Percentiles rank a stretch among this genome's conserved stretches.
phyloP scores from a whole-genome alignment of 371 early-diverging fungal species.

The Mortierella sp. region DNA sequence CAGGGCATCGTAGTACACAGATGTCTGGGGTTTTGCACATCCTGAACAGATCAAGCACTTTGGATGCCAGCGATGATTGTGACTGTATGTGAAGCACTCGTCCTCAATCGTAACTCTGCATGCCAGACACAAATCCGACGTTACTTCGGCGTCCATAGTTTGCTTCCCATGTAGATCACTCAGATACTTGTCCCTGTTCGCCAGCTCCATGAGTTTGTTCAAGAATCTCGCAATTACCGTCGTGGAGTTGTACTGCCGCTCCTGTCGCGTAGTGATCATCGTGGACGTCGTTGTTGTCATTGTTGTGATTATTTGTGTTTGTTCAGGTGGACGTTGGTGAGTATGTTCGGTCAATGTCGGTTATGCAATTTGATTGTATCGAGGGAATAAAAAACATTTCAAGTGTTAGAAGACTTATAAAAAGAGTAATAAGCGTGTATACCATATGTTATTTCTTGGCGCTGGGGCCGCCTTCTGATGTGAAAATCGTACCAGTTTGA shows the following conservation, averaged over 20 bases:
- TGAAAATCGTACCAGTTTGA: constrained; percentile 65
- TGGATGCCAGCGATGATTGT: constrained; percentile 81
- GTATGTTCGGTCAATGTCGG: too few species aligned
- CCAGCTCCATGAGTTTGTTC: constrained; percentile 65
- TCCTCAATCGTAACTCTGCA: constrained; percentile 91
- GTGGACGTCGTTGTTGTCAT: constrained; percentile 28
- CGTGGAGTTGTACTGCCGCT: constrained; percentile 51
- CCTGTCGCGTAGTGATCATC: constrained; percentile 41
- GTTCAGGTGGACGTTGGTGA: too few species aligned
- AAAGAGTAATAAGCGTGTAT: too few species aligned
- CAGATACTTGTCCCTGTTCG: constrained; percentile 57
- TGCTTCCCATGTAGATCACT: constrained; percentile 36
- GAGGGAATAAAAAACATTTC: too few species aligned
- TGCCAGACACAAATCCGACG: constrained; percentile 83
- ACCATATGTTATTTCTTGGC: too few species aligned
- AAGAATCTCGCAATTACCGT: constrained; percentile 65
- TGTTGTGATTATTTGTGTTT: neutral
- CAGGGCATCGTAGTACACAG: constrained; percentile 61
- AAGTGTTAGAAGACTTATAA: too few species aligned
- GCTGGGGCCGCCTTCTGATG: too few species aligned
- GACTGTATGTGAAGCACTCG: constrained; percentile 79
- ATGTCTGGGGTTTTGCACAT: constrained; percentile 68
- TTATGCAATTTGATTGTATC: too few species aligned
- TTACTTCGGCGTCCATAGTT: constrained; percentile 63
- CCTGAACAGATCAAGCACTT: constrained; percentile 80